These are phyloP conservation scores for Saturnispora gosingensis DNA, from an alignment of 805 yeast species.

Conservation along the genomic window DNA sequence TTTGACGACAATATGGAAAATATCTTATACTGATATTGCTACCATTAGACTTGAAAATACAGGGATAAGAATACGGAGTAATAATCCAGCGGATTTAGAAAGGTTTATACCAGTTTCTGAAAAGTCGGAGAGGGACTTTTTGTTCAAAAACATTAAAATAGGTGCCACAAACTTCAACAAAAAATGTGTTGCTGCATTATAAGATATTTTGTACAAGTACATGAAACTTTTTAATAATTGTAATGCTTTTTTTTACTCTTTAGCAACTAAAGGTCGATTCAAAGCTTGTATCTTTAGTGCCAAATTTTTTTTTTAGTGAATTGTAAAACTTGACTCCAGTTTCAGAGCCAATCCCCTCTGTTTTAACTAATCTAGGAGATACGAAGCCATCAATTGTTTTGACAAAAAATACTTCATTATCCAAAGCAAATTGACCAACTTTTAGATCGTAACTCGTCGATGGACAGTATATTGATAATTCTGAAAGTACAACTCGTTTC, in stretches of 20 bases:
- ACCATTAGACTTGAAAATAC: conserved; percentile 68
- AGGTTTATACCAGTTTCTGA: conserved; percentile 74
- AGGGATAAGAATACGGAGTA: conserved; percentile 63
- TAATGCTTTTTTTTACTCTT: background rate
- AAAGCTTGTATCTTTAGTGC: conserved; percentile 18
- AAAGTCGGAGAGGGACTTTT: conserved; percentile 45
- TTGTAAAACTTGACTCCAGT: conserved; percentile 34
- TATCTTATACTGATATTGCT: conserved; percentile 53
- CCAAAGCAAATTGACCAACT: background rate
- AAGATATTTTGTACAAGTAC: background rate
- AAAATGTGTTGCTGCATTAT: conserved; percentile 25
- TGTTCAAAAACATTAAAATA: conserved; percentile 63
- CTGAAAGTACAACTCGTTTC: conserved; percentile 41
- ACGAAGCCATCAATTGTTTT: conserved; percentile 39
- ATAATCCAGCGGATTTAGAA: conserved; percentile 30
- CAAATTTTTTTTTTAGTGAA: conserved; percentile 39
- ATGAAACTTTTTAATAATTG: background rate
- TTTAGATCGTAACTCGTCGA: background rate
- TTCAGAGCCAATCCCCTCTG: conserved; percentile 48
- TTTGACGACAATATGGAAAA: conserved; percentile 62
- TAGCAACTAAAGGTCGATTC: background rate
- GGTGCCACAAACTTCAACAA: conserved; percentile 80
- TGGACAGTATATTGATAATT: conserved; percentile 19
- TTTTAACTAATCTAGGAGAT: conserved; percentile 31
- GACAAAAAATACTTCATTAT: conserved; percentile 9